Percentiles rank a stretch among this genome's conserved stretches.
These are phyloP conservation scores for Priceomyces castillae DNA, from an alignment of 805 yeast genomes.

Conservation along the genomic window DNA sequence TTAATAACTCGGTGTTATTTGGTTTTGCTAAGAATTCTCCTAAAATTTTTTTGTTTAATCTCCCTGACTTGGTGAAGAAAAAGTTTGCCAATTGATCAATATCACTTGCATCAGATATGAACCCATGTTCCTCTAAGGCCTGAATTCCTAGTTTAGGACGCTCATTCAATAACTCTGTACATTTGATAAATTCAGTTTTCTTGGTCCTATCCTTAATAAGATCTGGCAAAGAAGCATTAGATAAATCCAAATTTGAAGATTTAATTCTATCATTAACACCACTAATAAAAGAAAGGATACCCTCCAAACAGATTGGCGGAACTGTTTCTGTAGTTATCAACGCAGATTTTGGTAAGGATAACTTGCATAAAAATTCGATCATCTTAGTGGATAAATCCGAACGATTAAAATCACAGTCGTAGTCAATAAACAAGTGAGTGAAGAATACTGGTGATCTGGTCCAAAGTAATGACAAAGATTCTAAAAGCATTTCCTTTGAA, in stretches of 20 bases:
- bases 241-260: conserved; percentile 8
- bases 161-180: conserved; percentile 72
- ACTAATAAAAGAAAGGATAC: conserved; percentile 67
- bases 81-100: conserved; percentile 68
- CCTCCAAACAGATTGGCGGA: conserved; percentile 92
- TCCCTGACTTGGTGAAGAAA: conserved; percentile 71
- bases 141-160: conserved; percentile 76
- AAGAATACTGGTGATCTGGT: conserved; percentile 75
- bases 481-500: conserved; percentile 79
- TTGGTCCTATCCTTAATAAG: conserved; percentile 44
- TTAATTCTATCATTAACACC: conserved; percentile 55
- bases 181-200: conserved; percentile 74
- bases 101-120: conserved; percentile 51
- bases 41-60: conserved; percentile 80
- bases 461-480: conserved; percentile 80
- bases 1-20: conserved; percentile 55
- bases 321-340: conserved; percentile 74
- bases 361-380: conserved; percentile 66
- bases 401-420: conserved; percentile 88
- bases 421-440: conserved; percentile 71
- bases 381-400: conserved; percentile 69
- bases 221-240: conserved; percentile 19
- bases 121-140: conserved; percentile 59
- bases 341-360: conserved; percentile 87
- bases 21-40: conserved; percentile 88